Base-by-base conservation (phyloP, 345 rosid genomes). In the Syzygium aromaticum region DNA sequence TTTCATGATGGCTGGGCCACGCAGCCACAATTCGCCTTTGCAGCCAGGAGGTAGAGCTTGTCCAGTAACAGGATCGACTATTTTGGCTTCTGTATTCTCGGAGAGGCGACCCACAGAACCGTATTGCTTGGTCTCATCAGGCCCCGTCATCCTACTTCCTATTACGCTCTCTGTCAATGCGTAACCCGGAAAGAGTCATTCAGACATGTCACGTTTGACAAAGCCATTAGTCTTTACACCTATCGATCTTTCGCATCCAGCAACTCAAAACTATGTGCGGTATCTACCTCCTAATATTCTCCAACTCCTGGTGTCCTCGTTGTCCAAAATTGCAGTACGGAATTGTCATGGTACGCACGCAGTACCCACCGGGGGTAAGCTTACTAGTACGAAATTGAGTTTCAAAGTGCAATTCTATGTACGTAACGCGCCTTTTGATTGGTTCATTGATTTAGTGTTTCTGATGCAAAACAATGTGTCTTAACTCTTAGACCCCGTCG, bases 81-180 rank as follows among this genome's bases (percentile, higher is more conserved):
- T 93, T 90, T 94, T 95, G 40, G 96, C 99, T 90, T 94, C 97
- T 90, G 93, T 86, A 85, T 91, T 88, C 88, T 88, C 96, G 17
- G 90, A 25, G 14, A 97, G 87, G 40, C 95, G 95, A 80, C 99
- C 99, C 61, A 93, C 96, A 10, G 98, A 95, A 15, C 94, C 97
- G 43, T 87, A 84, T 54, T 82, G 92, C 85, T 88, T 77, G 2
- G 54, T 54, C 91, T 97, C 99, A 54, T 92, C 94, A 1, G 93
- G 94, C 53, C 92, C 91, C n/a, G 59, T 40, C 61, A 89, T 91
- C 52, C 89, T 88, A 7, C 97, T 30, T 2, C 91, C 97, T 51
- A 87, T 93, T 77, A 96, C 98, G 73, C 90, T 94, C 91, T 97
- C 99, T 9, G 99, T 97, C 94, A 97, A 78, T 73, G 98, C 99